Base-by-base conservation (phyloP, 2,329 filamentous ascomycete genomes). In the Clarireedia paspali region DNA sequence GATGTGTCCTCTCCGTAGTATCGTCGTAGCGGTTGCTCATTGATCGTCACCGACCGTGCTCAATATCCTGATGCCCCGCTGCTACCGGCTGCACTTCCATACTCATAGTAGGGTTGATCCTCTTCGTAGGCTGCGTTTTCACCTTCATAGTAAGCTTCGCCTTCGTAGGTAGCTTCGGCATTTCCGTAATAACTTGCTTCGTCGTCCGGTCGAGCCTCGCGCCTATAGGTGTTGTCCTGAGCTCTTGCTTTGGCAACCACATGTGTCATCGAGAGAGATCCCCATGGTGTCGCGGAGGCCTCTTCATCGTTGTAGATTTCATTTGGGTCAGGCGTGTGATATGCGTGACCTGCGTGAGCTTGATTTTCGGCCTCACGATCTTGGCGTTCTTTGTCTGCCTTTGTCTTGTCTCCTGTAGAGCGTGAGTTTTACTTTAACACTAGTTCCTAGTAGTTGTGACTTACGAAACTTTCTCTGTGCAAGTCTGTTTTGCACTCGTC, bases 381-480 rank as follows among this genome's bases (percentile, higher is more conserved):
- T 9, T 76, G 73, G 50, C 78, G 81, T 66, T 90, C 87, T 60
- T 81, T 84, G 62, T 83, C 80, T 56, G 87, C 83, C 64, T 81
- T 82, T 1, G 78, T 77, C 65, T 89, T 89, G 62, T 88, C 85
- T 64, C 87, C 87, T 89, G 40, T 26, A 24, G 17, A 15, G 24
- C 23, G 45, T 63, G 47, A 62, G 56, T 20, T 26, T 47, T 40
- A 6, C 14, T 56, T 15, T 39, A 38, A 9, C 20, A 3, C 30
- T 27, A 26, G 9, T 30, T 4, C 6, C n/a, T 10, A 49, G 39
- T 5, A n/a, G n/a, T 47, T 24, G 20, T 34, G 14, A 73, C 84
- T 66, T 77, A 90, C 87, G 79, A 63, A 89, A 90, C 64, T 89
- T 89, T 62, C 87, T 78, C 66, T 90, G 87, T 2, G 87, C 87